These are phyloP conservation scores for Komagataella mondaviorum DNA, from an alignment of 805 yeast species.

Conservation along the genomic window DNA sequence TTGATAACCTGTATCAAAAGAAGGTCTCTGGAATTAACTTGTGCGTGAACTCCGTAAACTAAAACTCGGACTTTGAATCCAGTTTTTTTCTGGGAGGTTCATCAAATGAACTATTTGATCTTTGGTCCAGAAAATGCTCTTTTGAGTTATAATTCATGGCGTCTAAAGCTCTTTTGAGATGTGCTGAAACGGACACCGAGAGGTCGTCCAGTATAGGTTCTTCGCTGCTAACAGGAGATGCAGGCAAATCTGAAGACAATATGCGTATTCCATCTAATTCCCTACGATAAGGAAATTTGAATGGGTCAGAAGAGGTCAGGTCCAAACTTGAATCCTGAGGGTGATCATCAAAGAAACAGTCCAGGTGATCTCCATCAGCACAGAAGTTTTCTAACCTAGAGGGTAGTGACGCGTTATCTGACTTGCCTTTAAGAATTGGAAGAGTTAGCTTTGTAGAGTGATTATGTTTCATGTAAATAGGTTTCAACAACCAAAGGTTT, in stretches of 20 bases:
- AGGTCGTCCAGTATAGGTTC: background rate
- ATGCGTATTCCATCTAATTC: background rate
- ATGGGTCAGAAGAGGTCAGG: background rate
- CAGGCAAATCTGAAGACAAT: background rate
- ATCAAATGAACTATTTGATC: background rate
- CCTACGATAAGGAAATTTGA: background rate
- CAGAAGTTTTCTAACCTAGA: background rate
- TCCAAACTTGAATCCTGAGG: background rate
- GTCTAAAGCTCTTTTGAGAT: background rate
- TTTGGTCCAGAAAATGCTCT: background rate
- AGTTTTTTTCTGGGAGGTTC: background rate
- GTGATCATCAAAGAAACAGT: background rate
- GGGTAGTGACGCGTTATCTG: too few species aligned
- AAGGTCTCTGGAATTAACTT: too few species aligned
- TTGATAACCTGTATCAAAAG: background rate
- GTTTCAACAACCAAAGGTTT: slow-evolving; percentile 13
- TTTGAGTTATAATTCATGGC: background rate
- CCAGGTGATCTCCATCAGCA: background rate
- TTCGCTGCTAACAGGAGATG: background rate
- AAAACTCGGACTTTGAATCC: background rate
- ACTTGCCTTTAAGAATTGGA: background rate
- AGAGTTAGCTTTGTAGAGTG: slow-evolving; percentile 4
- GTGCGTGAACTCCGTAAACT: background rate
- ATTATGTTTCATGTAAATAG: slow-evolving; percentile 8
- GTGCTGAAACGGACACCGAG: background rate